These are phyloP conservation scores for Phytophthora quininea DNA, from an alignment of 352 stramenopile species.

Conservation along the genomic window DNA sequence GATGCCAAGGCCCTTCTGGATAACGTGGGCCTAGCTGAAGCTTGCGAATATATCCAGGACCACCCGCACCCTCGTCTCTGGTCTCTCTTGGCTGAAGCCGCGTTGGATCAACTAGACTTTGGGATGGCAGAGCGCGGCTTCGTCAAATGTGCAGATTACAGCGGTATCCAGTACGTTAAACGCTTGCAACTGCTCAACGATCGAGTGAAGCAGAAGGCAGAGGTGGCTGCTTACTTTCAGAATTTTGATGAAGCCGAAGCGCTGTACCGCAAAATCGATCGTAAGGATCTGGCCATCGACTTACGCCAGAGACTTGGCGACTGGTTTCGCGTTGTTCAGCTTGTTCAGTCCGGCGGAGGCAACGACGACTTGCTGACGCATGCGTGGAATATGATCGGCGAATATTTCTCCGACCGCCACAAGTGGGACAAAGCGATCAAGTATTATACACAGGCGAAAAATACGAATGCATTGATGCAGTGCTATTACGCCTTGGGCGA, in stretches of 20 bases:
- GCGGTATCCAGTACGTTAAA: constrained; percentile 94
- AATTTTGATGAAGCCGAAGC: constrained; percentile 93
- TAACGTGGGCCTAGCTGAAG: constrained; percentile 79
- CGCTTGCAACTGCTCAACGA: constrained; percentile 87
- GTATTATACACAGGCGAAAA: constrained; percentile 89
- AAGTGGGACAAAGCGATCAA: constrained; percentile 94
- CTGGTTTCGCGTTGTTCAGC: constrained; percentile 92
- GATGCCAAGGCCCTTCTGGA: constrained; percentile 89
- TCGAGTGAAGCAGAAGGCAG: constrained; percentile 91
- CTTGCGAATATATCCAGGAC: constrained; percentile 85
- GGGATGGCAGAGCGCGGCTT: constrained; percentile 92
- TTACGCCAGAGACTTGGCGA: constrained; percentile 90
- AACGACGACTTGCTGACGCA: constrained; percentile 83
- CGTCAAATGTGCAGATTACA: constrained; percentile 92
- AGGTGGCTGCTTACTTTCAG: constrained; percentile 91
- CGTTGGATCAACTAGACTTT: constrained; percentile 92
- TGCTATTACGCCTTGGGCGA: constrained; percentile 93
- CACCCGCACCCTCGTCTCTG: constrained; percentile 89
- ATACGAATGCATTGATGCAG: constrained; percentile 77
- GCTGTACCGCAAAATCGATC: constrained; percentile 93
- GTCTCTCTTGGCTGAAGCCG: constrained; percentile 86
- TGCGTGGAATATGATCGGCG: constrained; percentile 91
- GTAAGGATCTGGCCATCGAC: constrained; percentile 94
- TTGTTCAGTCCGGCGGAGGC: constrained; percentile 77
- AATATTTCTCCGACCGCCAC: constrained; percentile 91